A percentile compares a stretch with the other conserved stretches of the same genome.
phyloP scores from a whole-genome alignment of 352 stramenopile species.

The Aphanomyces euteiches region DNA sequence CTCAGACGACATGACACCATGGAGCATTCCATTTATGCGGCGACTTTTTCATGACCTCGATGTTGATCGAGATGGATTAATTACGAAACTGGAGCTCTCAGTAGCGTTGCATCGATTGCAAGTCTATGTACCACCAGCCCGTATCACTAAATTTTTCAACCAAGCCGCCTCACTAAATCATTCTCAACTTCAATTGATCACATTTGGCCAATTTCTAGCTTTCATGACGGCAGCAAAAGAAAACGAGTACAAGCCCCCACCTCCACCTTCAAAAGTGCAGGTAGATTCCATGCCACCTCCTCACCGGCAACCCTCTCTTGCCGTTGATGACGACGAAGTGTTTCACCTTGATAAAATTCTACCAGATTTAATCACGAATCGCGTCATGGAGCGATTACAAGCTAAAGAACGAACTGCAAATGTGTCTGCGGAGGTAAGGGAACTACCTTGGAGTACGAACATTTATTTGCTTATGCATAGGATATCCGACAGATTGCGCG shows the following conservation, averaged over 20 bases:
- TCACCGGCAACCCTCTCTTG: too few relatives aligned
- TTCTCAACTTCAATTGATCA: constrained; percentile 5
- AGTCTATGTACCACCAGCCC: constrained; percentile 50
- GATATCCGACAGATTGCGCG: constrained; percentile 4
- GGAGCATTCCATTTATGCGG: constrained; percentile 46
- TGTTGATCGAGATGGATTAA: constrained; percentile 52
- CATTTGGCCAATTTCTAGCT: constrained; percentile 22
- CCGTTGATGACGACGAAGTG: neutral
- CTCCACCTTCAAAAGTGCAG: neutral
- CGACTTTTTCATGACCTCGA: constrained; percentile 79
- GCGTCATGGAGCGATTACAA: neutral
- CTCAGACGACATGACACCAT: constrained; percentile 31
- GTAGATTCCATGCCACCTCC: neutral
- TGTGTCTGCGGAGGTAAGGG: too few relatives aligned
- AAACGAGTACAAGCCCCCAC: neutral
- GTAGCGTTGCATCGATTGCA: constrained; percentile 70
- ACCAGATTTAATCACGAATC: neutral
- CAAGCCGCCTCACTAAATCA: constrained; percentile 13
- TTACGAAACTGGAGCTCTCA: constrained; percentile 70
- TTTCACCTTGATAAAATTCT: neutral
- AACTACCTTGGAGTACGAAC: too few relatives aligned
- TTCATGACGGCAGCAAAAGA: constrained; percentile 23
- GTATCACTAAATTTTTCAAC: constrained; percentile 63
- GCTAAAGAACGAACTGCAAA: neutral
- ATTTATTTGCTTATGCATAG: neutral